These are phyloP conservation scores for Lizonia empirigonia DNA, from an alignment of 2,329 filamentous ascomycete genomes.

Conservation along the genomic window DNA sequence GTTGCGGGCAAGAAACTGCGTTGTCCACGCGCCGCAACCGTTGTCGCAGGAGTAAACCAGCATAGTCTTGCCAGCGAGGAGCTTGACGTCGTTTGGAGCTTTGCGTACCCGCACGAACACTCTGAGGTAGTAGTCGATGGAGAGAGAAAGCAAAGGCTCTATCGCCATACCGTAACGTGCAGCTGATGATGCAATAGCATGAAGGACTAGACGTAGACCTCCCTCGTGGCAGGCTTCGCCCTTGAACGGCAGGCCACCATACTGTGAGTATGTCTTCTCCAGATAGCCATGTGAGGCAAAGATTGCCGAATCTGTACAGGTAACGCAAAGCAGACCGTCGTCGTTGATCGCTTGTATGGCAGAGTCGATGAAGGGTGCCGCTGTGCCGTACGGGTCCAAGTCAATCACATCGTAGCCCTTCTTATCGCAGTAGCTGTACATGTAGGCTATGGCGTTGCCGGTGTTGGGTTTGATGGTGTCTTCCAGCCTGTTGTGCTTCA, in stretches of 20 bases:
- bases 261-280: slow-evolving; percentile 93
- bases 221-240: slow-evolving; percentile 86
- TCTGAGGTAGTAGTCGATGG: slow-evolving; percentile 93
- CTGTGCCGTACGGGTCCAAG: slow-evolving; percentile 93
- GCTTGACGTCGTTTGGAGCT: slow-evolving; percentile 86
- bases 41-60: slow-evolving; percentile 86
- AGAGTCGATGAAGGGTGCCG: slow-evolving; percentile 88
- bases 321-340: slow-evolving; percentile 90
- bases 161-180: slow-evolving; percentile 86
- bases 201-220: slow-evolving; percentile 82
- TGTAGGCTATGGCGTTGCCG: slow-evolving; percentile 86
- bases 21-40: slow-evolving; percentile 91
- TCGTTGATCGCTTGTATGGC: slow-evolving; percentile 86
- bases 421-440: slow-evolving; percentile 75
- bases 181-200: slow-evolving; percentile 79
- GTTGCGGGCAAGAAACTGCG: slow-evolving; percentile 76
- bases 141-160: slow-evolving; percentile 88
- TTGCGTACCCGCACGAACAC: slow-evolving; percentile 83
- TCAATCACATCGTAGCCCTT: slow-evolving; percentile 87
- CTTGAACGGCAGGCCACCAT: slow-evolving; percentile 87
- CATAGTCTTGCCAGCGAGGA: slow-evolving; percentile 90
- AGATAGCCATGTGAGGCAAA: slow-evolving; percentile 94
- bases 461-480: slow-evolving; percentile 74
- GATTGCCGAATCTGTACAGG: slow-evolving; percentile 93
- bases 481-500: slow-evolving; percentile 77